Percentiles rank a stretch among this genome's conserved stretches.
Conservation (phyloP, 2,329 filamentous ascomycete species). For the Botrytis elliptica region DNA sequence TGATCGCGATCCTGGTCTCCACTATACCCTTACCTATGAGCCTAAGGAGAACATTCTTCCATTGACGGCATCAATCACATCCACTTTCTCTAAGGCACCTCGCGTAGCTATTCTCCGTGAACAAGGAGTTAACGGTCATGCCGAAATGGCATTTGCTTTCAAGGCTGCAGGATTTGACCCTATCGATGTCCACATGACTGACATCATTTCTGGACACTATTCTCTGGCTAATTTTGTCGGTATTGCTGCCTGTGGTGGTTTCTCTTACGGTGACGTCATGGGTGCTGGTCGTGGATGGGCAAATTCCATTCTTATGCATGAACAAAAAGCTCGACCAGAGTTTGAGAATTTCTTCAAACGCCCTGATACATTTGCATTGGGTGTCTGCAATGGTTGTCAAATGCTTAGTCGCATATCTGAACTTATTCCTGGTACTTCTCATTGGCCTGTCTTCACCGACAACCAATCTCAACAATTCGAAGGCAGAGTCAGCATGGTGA, state of each 20-base stretch:
- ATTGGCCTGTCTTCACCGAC: conserved; percentile 84
- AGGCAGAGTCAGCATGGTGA: conserved; percentile 81
- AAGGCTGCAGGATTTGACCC: conserved; percentile 85
- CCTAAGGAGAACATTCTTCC: conserved; percentile 73
- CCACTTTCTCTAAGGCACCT: conserved; percentile 58
- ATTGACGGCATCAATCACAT: conserved; percentile 51
- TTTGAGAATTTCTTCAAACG: conserved; percentile 85
- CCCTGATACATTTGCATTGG: conserved; percentile 85
- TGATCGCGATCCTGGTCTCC: conserved; percentile 75
- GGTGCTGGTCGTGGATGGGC: conserved; percentile 98
- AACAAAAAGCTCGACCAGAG: conserved; percentile 66
- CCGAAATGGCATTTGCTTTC: conserved; percentile 99
- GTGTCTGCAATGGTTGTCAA: conserved; percentile 97
- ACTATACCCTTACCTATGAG: conserved; percentile 78
- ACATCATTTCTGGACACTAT: conserved; percentile 70
- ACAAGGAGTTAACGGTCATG: conserved; percentile 91
- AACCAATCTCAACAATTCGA: conserved; percentile 90
- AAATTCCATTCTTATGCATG: conserved; percentile 85
- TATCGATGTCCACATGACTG: conserved; percentile 95
- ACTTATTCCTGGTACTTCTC: conserved; percentile 77
- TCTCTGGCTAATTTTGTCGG: conserved; percentile 82
- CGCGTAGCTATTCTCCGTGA: conserved; percentile 91
- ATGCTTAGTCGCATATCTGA: conserved; percentile 82
- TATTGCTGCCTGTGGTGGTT: conserved; percentile 91
- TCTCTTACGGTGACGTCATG: conserved; percentile 85